These are phyloP conservation scores for Aspergillus affinis DNA, from an alignment of 495 filamentous ascomycete genomes.

Conservation along the genomic window DNA sequence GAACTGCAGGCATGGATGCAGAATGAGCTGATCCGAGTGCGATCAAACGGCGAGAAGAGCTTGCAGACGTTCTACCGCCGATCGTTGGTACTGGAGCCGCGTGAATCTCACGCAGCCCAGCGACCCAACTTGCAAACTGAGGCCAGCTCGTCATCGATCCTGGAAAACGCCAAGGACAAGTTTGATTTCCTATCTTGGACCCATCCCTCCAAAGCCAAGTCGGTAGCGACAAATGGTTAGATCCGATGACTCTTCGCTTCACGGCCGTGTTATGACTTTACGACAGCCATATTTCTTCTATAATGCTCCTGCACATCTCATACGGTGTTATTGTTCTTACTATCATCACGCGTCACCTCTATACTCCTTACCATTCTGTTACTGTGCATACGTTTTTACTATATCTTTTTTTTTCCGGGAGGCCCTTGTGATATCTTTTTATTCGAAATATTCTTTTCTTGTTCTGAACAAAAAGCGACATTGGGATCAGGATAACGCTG, in stretches of 20 bases:
- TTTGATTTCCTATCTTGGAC: conserved; percentile 60
- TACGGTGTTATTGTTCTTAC: background rate
- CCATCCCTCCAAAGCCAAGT: conserved; percentile 49
- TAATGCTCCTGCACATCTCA: background rate
- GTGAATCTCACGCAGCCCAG: conserved; percentile 48
- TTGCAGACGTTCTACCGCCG: conserved; percentile 81
- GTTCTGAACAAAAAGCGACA: background rate
- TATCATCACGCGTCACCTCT: background rate
- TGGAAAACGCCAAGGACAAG: conserved; percentile 56
- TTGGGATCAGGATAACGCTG: background rate
- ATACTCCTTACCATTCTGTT: background rate
- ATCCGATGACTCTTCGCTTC: conserved; percentile 11
- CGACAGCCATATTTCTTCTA: background rate
- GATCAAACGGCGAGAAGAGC: conserved; percentile 73
- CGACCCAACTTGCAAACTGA: conserved; percentile 28
- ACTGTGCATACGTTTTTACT: background rate
- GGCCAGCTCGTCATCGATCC: conserved; percentile 46
- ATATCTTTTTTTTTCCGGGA: background rate
- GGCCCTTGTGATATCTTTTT: background rate
- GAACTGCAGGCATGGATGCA: conserved; percentile 96
- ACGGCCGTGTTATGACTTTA: conserved; percentile 16
- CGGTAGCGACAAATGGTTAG: conserved; percentile 45
- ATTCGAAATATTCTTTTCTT: background rate
- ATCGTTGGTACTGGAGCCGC: conserved; percentile 82
- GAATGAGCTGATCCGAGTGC: conserved; percentile 76